Conservation (phyloP, 164 flowering plant genomes). For the Malania oleifera region DNA sequence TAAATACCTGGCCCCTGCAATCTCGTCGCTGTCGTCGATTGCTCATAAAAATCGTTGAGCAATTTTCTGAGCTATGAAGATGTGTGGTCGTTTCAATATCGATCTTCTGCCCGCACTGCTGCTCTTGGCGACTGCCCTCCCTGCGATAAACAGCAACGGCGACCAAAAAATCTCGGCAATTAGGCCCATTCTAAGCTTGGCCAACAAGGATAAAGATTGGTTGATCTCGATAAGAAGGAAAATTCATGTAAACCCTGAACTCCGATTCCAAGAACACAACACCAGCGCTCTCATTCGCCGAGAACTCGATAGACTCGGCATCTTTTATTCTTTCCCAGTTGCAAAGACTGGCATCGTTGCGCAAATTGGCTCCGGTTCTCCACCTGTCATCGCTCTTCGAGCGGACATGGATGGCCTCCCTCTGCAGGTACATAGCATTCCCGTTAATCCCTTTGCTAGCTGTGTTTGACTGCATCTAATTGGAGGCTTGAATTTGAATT, state of each 20-base stretch:
- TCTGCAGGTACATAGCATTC: constrained; percentile 45
- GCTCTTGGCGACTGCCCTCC: not conserved
- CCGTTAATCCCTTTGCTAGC: not conserved
- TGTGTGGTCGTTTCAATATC: not conserved
- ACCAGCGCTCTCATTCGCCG: constrained; percentile 77
- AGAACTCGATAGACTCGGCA: constrained; percentile 59
- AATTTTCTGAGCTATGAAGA: too few species aligned
- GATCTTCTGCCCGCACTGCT: not conserved
- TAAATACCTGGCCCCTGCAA: too few species aligned
- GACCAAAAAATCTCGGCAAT: constrained; percentile 14
- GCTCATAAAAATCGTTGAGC: too few species aligned
- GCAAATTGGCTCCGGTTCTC: constrained; percentile 55
- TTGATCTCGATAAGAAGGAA: constrained; percentile 55
- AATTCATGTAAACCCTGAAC: constrained; percentile 84
- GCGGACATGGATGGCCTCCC: constrained; percentile 96
- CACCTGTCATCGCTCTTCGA: constrained; percentile 73
- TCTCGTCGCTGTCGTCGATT: too few species aligned
- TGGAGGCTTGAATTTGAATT: too few species aligned
- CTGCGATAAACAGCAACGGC: not conserved
- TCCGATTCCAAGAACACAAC: constrained; percentile 62
- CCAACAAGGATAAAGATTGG: constrained; percentile 57
- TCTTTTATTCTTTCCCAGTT: constrained; percentile 55
- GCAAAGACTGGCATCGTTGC: constrained; percentile 78
- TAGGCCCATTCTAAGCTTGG: constrained; percentile 31
- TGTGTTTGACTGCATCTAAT: not conserved